A percentile compares a stretch with the other conserved stretches of the same genome.
Conservation (phyloP, 805 yeast species). For the Gaillardinia entomophila region DNA sequence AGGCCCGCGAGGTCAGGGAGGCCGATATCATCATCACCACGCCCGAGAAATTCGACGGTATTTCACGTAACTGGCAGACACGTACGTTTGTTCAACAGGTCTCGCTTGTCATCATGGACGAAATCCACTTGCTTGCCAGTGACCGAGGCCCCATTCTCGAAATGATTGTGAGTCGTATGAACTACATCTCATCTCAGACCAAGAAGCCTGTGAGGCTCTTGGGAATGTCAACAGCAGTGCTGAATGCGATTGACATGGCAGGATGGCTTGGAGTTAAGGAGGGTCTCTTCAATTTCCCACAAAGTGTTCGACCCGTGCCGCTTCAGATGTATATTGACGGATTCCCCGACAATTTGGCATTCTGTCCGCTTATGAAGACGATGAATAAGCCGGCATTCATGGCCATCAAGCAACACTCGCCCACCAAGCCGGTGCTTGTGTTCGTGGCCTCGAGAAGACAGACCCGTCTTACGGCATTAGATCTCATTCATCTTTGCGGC, state of each 20-base stretch:
- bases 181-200: constrained; percentile 58
- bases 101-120: constrained; percentile 78
- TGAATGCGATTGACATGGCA: constrained; percentile 82
- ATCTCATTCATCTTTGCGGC: constrained; percentile 73
- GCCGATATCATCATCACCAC: constrained; percentile 79
- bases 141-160: constrained; percentile 85
- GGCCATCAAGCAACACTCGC: constrained; percentile 91
- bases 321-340: constrained; percentile 85
- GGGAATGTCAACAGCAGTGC: constrained; percentile 83
- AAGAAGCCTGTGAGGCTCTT: constrained; percentile 56
- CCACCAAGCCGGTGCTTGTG: constrained; percentile 75
- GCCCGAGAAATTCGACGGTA: constrained; percentile 85
- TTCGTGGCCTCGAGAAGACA: constrained; percentile 83
- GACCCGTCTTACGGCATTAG: constrained; percentile 74
- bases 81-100: constrained; percentile 70
- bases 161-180: constrained; percentile 87
- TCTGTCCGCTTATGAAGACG: constrained; percentile 79
- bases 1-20: constrained; percentile 54
- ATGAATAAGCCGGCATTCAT: constrained; percentile 88
- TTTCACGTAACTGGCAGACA: constrained; percentile 80
- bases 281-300: constrained; percentile 76
- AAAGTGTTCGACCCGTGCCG: constrained; percentile 80
- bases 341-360: constrained; percentile 74
- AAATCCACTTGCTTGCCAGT: constrained; percentile 75
- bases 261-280: constrained; percentile 73